Evolutionary conservation across 345 rosid species (phyloP).

Genomic region (Cochlearia excelsa): DNA sequence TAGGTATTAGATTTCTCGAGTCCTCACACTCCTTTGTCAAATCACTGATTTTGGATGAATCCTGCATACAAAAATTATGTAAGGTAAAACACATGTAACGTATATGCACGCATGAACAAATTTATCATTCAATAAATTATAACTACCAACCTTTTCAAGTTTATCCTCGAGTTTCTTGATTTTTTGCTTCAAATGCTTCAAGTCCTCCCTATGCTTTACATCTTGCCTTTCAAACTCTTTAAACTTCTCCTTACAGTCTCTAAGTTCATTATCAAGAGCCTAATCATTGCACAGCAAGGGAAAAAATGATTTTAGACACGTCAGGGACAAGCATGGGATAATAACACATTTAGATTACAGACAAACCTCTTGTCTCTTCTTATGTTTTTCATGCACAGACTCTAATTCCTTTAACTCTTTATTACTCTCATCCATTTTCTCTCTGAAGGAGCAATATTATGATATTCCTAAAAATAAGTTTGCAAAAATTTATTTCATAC

Average conservation of each 20-base stretch:
- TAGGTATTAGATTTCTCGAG: constrained; percentile 61
- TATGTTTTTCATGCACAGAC: constrained; percentile 62
- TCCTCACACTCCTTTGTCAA: constrained; percentile 63
- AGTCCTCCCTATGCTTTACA: constrained; percentile 83
- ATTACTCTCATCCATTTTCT: constrained; percentile 64
- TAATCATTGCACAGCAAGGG: constrained; percentile 36
- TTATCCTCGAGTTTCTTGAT: constrained; percentile 90
- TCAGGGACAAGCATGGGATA: constrained; percentile 9
- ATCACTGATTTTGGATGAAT: constrained; percentile 58
- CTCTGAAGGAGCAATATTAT: constrained; percentile 44
- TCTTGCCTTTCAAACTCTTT: constrained; percentile 97
- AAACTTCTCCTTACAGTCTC: constrained; percentile 75
- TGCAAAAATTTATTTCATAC: constrained; percentile 5
- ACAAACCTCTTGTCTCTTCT: constrained; percentile 81
- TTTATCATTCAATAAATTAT: constrained; percentile 14
- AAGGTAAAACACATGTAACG: constrained; percentile 27
- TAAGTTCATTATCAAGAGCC: constrained; percentile 74
- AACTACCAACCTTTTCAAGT: constrained; percentile 60
- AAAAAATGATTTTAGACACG: constrained; percentile 3
- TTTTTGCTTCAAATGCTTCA: constrained; percentile 93
- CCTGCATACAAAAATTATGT: constrained; percentile 44
- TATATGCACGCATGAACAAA: constrained; percentile 16
- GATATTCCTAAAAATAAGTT: constrained; percentile 3
- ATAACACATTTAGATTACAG: constrained; percentile 21
- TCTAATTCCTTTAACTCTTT: constrained; percentile 71